phyloP scores from a whole-genome alignment of 2,329 filamentous ascomycete genomes.

The Neofusicoccum parvum region DNA sequence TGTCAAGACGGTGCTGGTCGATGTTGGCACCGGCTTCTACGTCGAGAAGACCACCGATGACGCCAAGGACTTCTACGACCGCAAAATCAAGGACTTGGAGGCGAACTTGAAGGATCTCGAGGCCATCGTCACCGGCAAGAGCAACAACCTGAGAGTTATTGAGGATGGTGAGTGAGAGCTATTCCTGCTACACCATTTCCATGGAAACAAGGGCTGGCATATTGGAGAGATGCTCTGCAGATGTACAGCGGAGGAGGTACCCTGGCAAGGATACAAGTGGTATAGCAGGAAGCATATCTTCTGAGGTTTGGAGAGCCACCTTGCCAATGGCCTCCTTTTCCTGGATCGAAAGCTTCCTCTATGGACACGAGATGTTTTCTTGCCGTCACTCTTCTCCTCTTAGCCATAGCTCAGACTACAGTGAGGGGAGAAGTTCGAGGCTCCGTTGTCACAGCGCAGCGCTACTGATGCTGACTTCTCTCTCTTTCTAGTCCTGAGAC shows the following conservation, averaged over 20 bases:
- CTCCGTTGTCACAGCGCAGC: background rate
- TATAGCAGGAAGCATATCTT: no score
- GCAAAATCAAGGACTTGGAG: constrained; percentile 67
- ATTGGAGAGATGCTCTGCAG: background rate
- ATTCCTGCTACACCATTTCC: background rate
- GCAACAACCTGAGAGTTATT: constrained; percentile 78
- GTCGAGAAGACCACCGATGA: constrained; percentile 77
- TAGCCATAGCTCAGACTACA: no score
- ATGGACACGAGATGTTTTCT: background rate
- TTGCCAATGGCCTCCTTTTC: no score
- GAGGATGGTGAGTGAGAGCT: constrained; percentile 64
- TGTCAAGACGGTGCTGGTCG: constrained; percentile 61
- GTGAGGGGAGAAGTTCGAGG: no score
- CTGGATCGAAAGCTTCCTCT: background rate
- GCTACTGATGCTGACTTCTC: background rate
- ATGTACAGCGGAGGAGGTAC: background rate
- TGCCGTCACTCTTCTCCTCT: no score
- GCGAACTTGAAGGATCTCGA: constrained; percentile 69
- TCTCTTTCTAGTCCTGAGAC: constrained; percentile 17
- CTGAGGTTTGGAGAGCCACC: no score
- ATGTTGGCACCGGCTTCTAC: constrained; percentile 92
- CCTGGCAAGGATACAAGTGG: no score
- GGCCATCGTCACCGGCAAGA: constrained; percentile 73
- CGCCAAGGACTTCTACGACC: constrained; percentile 67
- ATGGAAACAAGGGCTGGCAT: background rate